Evolutionary conservation across 2,329 filamentous ascomycete species (phyloP).

Genomic region (Aspergillus ruber): DNA sequence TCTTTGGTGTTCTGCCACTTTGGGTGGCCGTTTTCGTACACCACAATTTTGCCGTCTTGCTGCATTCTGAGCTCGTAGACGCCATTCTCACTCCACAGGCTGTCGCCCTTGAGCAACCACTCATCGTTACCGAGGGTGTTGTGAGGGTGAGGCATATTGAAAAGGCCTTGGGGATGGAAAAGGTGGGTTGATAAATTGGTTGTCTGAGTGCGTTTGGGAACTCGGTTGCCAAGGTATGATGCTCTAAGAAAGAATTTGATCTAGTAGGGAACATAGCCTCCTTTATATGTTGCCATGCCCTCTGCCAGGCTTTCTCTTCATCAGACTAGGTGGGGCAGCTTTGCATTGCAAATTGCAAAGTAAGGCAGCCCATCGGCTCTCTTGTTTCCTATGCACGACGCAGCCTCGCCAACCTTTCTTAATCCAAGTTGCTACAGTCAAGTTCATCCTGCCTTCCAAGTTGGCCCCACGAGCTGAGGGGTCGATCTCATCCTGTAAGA

Average conservation of each 20-base stretch:
- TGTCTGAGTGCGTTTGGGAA: not conserved
- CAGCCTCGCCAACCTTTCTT: not conserved
- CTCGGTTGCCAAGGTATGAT: not conserved
- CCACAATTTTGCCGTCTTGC: constrained; percentile 1
- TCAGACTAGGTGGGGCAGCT: not conserved
- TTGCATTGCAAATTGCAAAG: not conserved
- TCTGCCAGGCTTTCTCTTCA: not conserved
- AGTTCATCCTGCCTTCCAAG: not conserved
- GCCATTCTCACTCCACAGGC: constrained; percentile 1
- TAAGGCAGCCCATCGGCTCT: not conserved
- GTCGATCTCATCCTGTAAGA: not conserved
- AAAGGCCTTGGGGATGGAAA: not conserved
- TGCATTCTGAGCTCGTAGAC: not conserved
- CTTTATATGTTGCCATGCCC: not conserved
- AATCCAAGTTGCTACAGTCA: not conserved
- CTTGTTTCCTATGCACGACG: not conserved
- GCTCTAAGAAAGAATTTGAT: not conserved
- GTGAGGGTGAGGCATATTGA: not conserved
- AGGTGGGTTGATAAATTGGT: not conserved
- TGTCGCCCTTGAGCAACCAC: not conserved
- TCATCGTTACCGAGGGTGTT: constrained; percentile 2
- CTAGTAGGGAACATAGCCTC: not conserved
- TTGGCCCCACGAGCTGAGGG: not conserved
- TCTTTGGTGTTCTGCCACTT: not conserved
- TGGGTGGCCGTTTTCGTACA: not conserved